Evolutionary conservation across 176 grass and related monocot genomes (phyloP).

Genomic region (Saccharum officinarum): DNA sequence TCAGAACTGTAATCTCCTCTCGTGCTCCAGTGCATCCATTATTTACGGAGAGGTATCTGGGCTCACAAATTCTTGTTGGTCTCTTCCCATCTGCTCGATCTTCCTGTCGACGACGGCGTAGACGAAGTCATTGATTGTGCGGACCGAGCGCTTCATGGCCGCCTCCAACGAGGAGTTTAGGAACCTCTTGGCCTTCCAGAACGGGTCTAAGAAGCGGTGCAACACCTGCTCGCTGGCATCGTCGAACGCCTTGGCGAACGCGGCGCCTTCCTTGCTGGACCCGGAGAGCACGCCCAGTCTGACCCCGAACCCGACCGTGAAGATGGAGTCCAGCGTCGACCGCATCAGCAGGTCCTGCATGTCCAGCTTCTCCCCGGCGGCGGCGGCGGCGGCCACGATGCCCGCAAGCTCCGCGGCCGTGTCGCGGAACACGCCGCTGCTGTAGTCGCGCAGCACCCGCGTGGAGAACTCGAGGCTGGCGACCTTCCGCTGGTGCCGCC

Average conservation of each 20-base stretch:
- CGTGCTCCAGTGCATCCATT: neutral
- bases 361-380: constrained; percentile 36
- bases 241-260: constrained; percentile 76
- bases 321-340: constrained; percentile 74
- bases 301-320: constrained; percentile 65
- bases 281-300: constrained; percentile 46
- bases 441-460: constrained; percentile 66
- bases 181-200: constrained; percentile 71
- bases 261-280: constrained; percentile 26
- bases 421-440: constrained; percentile 64
- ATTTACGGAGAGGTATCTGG: too few relatives aligned
- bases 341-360: constrained; percentile 71
- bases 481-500: constrained; percentile 84
- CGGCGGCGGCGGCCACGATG: constrained; percentile 37
- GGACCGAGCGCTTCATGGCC: constrained; percentile 54
- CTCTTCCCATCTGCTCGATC: constrained; percentile 38
- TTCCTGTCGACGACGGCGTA: constrained; percentile 57
- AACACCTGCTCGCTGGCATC: constrained; percentile 56
- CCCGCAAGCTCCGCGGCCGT: constrained; percentile 53
- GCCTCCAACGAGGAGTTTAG: constrained; percentile 66
- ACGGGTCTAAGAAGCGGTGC: constrained; percentile 50
- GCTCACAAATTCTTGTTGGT: constrained; percentile 50
- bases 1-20: neutral
- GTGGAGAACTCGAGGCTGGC: constrained; percentile 75
- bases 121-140: constrained; percentile 58